Percentiles rank a stretch among this genome's conserved stretches.
Conservation (phyloP, 1,284 basidiomycete species). For the Cutaneotrichosporon sp. region DNA sequence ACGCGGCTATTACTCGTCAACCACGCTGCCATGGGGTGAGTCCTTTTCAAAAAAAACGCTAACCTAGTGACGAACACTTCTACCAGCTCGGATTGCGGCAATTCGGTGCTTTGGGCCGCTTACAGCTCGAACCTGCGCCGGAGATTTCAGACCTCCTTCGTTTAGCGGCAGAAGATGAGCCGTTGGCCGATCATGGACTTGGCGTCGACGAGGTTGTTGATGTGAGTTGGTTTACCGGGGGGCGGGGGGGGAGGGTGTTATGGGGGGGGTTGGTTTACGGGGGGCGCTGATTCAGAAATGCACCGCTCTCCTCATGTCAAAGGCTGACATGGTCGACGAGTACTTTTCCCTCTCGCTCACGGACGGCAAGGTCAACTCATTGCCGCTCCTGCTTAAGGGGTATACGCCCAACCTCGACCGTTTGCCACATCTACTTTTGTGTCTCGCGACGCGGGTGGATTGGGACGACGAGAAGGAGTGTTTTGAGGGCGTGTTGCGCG, state of each 20-base stretch:
- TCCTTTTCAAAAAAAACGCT: not conserved
- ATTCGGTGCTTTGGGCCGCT: conserved; percentile 75
- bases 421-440: conserved; percentile 78
- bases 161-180: conserved; percentile 74
- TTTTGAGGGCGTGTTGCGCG: conserved; percentile 79
- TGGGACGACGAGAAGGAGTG: conserved; percentile 84
- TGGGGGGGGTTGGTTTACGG: conserved; percentile 38
- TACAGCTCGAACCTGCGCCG: conserved; percentile 81
- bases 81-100: conserved; percentile 91
- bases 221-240: conserved; percentile 55
- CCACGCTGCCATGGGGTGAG: conserved; percentile 76
- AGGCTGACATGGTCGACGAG: conserved; percentile 83
- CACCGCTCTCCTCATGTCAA: conserved; percentile 48
- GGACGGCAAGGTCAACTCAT: conserved; percentile 65
- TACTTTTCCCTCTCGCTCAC: conserved; percentile 81
- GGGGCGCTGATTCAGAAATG: conserved; percentile 17
- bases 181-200: conserved; percentile 46
- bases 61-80: conserved; percentile 83
- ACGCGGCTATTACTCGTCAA: conserved; percentile 89
- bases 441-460: conserved; percentile 80
- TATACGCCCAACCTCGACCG: conserved; percentile 84
- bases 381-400: conserved; percentile 79
- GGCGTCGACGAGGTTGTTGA: conserved; percentile 62
- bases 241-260: too few species aligned
- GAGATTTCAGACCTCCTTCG: conserved; percentile 67